phyloP scores from a whole-genome alignment of 306 rosid species.

The Cyamopsis tetragonoloba region DNA sequence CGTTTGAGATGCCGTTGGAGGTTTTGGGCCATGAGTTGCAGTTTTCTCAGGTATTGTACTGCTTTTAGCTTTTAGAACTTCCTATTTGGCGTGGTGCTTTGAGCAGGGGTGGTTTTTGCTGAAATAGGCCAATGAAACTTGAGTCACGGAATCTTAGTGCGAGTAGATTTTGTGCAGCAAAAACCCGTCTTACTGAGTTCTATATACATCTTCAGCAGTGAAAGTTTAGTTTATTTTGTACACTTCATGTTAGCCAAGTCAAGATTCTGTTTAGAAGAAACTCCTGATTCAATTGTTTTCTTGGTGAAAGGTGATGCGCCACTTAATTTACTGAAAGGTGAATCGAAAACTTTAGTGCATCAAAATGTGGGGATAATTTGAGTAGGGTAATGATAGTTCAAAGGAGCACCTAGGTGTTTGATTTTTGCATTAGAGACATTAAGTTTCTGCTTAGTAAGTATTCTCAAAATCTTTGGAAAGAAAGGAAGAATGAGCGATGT shows the following conservation, averaged over 20 bases:
- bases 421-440: not conserved
- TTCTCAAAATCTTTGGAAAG: conserved; percentile 9
- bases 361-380: not conserved
- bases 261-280: not conserved
- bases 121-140: not conserved
- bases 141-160: not conserved
- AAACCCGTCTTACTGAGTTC: not conserved
- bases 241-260: not conserved
- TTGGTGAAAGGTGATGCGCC: not conserved
- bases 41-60: conserved; percentile 64
- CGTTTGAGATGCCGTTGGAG: conserved; percentile 82
- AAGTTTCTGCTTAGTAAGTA: conserved; percentile 3
- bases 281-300: not conserved
- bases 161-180: not conserved
- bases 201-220: not conserved
- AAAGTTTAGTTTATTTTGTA: not conserved
- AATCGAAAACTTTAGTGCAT: not conserved
- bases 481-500: not conserved
- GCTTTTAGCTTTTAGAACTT: not conserved
- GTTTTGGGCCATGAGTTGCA: conserved; percentile 77
- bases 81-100: not conserved
- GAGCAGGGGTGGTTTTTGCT: not conserved
- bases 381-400: not conserved
- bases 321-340: not conserved
- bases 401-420: not conserved